These are phyloP conservation scores for Cryptosporidium meleagridis DNA, from an alignment of 169 alveolate genomes.

Conservation along the genomic window DNA sequence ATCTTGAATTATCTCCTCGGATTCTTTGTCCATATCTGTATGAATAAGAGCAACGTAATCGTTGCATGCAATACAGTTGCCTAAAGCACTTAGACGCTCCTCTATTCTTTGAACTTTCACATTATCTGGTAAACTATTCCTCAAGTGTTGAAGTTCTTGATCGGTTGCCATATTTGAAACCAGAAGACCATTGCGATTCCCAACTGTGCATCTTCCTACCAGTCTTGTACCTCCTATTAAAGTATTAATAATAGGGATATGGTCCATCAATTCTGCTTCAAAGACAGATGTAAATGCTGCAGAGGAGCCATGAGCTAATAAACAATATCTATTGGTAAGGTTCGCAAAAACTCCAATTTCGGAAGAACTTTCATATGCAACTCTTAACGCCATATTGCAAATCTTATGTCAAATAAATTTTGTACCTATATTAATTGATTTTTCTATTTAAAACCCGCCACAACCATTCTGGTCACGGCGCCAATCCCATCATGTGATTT, in stretches of 20 bases:
- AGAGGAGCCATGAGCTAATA: conserved; percentile 95
- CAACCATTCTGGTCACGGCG: neutral
- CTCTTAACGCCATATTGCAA: conserved; percentile 72
- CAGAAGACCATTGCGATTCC: conserved; percentile 96
- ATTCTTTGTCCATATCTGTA: conserved; percentile 98
- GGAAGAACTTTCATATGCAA: conserved; percentile 93
- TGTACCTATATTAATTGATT: neutral
- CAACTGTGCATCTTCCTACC: conserved; percentile 96
- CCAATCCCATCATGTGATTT: neutral
- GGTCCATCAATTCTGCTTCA: conserved; percentile 94
- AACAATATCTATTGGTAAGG: conserved; percentile 94
- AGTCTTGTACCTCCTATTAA: conserved; percentile 96
- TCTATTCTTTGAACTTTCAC: conserved; percentile 95
- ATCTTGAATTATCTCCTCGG: conserved; percentile 98
- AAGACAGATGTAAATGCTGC: conserved; percentile 96
- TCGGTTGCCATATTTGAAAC: conserved; percentile 98
- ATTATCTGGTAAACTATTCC: conserved; percentile 96
- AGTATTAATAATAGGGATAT: conserved; percentile 96
- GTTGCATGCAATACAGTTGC: conserved; percentile 97
- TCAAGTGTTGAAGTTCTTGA: conserved; percentile 94
- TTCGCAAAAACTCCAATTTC: conserved; percentile 98
- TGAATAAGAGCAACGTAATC: conserved; percentile 98
- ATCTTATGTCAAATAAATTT: neutral
- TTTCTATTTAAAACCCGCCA: neutral
- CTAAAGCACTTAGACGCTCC: conserved; percentile 98